A percentile compares a stretch with the other conserved stretches of the same genome.
These are phyloP conservation scores for Neofusicoccum ribis DNA, from an alignment of 2,329 filamentous ascomycete genomes.

Conservation along the genomic window DNA sequence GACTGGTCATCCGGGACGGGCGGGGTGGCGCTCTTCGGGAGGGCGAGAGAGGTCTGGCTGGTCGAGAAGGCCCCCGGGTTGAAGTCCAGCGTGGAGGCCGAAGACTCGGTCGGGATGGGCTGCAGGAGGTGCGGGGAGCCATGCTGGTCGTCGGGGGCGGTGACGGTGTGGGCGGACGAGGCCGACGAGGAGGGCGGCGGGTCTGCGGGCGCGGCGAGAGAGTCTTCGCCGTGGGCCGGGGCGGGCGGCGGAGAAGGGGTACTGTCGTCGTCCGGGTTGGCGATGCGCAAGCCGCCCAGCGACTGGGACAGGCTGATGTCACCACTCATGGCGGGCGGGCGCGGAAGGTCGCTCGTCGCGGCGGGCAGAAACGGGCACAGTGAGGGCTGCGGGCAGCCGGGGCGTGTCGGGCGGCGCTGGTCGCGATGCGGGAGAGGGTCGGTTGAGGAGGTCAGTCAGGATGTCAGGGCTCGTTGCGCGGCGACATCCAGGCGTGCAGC, in stretches of 20 bases:
- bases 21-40: constrained; percentile 30
- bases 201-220: constrained; percentile 21
- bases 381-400: constrained; percentile 7
- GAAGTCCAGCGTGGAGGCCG: constrained; percentile 40
- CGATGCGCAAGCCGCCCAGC: constrained; percentile 91
- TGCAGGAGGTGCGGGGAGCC: constrained; percentile 32
- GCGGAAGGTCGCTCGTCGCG: not conserved
- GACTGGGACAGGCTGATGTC: constrained; percentile 90
- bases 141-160: constrained; percentile 33
- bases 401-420: not conserved
- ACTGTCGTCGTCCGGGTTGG: constrained; percentile 82
- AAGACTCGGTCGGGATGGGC: constrained; percentile 29
- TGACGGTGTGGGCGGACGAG: constrained; percentile 40
- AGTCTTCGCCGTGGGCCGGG: constrained; percentile 12
- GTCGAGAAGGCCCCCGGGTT: constrained; percentile 41
- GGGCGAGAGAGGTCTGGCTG: constrained; percentile 18
- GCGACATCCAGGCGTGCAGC: constrained; percentile 19
- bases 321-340: constrained; percentile 68
- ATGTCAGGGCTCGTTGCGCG: constrained; percentile 7
- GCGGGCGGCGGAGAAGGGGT: constrained; percentile 31
- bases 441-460: not conserved
- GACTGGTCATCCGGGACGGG: constrained; percentile 28
- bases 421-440: not conserved
- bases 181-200: constrained; percentile 31
- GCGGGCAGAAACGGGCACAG: not conserved